Conservation (phyloP, 176 grass and related monocot species). For the Rhipidocladum racemiflorum region DNA sequence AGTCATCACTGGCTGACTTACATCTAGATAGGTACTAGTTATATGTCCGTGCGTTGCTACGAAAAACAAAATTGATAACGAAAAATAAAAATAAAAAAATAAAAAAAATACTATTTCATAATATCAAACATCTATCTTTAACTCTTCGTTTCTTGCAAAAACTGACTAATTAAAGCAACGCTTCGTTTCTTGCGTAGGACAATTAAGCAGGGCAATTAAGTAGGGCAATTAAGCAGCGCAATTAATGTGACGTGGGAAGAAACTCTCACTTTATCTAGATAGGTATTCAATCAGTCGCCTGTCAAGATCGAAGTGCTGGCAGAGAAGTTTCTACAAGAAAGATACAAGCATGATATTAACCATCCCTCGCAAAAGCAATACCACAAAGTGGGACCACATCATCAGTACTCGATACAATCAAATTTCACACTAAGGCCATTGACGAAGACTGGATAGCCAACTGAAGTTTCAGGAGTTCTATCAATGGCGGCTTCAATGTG, state of each 20-base stretch:
- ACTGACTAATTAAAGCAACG: no score
- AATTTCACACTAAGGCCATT: conserved; percentile 27
- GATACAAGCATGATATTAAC: conserved; percentile 7
- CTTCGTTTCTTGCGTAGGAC: no score
- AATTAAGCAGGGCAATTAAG: no score
- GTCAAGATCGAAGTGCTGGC: conserved; percentile 90
- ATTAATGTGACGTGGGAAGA: no score
- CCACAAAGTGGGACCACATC: conserved; percentile 26
- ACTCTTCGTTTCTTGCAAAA: no score
- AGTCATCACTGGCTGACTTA: conserved; percentile 29
- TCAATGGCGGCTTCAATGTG: conserved; percentile 15
- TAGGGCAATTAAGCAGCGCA: no score
- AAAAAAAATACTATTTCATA: no score
- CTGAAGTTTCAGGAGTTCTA: conserved; percentile 35
- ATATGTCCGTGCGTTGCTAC: conserved; percentile 79
- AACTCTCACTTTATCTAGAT: no score
- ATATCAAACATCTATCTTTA: no score
- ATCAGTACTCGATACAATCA: conserved; percentile 6
- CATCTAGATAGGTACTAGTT: conserved; percentile 75
- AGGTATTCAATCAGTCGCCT: conserved; percentile 81
- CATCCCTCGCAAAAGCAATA: conserved; percentile 29
- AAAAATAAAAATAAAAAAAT: no score
- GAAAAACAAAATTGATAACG: no score
- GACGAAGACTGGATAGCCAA: conserved; percentile 25
- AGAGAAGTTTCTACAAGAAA: conserved; percentile 90